phyloP scores from a whole-genome alignment of 805 yeast genomes.

The Ogataea chonburiensis region DNA sequence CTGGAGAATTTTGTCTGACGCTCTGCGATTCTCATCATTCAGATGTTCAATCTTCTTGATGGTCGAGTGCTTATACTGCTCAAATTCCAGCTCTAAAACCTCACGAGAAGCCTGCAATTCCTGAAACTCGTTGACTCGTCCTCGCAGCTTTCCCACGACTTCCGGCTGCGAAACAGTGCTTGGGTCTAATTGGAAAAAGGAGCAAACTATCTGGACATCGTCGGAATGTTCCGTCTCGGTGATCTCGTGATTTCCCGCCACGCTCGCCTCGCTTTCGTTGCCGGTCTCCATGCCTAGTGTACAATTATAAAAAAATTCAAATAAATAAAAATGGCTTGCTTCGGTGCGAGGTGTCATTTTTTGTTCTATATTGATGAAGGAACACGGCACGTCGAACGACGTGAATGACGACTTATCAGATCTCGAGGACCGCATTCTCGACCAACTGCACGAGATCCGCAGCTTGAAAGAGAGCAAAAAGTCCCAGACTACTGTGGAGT shows the following conservation, averaged over 20 bases:
- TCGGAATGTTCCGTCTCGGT: conserved; percentile 1
- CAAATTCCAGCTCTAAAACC: conserved; percentile 39
- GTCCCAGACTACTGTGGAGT: conserved; percentile 20
- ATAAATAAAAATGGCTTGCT: conserved; percentile 8
- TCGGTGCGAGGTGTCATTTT: conserved; percentile 10
- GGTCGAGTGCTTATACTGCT: conserved; percentile 38
- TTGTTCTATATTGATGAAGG: conserved; percentile 2
- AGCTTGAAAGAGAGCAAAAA: conserved; percentile 21
- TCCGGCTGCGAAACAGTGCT: conserved; percentile 26
- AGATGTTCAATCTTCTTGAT: conserved; percentile 34
- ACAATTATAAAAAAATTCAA: conserved; percentile 1
- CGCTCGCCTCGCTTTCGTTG: conserved; percentile 3
- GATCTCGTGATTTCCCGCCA: not conserved
- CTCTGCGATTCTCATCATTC: conserved; percentile 29
- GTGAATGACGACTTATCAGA: conserved; percentile 24
- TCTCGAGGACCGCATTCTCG: conserved; percentile 24
- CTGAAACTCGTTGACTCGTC: conserved; percentile 35
- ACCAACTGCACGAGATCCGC: conserved; percentile 23
- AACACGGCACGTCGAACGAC: conserved; percentile 12
- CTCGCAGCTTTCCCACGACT: conserved; percentile 30
- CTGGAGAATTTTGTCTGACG: conserved; percentile 24
- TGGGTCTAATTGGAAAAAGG: conserved; percentile 35
- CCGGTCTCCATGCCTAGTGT: conserved; percentile 6
- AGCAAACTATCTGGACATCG: conserved; percentile 26
- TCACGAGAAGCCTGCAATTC: conserved; percentile 38